Evolutionary conservation across 1,284 basidiomycete species (phyloP), one percentile per base, ranked within the genome.

Genomic region (Hemileia vastatrix): DNA sequence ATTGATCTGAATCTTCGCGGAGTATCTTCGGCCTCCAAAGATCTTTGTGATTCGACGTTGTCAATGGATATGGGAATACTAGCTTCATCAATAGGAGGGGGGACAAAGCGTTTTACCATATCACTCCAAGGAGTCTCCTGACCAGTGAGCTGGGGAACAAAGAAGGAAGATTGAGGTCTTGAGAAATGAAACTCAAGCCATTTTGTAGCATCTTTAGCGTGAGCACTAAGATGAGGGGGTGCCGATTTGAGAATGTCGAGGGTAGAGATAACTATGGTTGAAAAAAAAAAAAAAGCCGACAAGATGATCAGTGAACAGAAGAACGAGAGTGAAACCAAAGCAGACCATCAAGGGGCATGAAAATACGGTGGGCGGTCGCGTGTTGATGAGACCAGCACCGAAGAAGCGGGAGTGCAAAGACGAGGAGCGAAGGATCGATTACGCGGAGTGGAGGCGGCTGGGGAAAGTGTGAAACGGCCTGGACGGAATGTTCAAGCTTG

Each of bases 141-240:
- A 51, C 57, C 57, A 52, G 57, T 59, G 3, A 27, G 33, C 45
- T 59, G 57, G 2, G 57, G 57, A 9, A 32, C 18, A 47, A 56
- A 56, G 50, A 23, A 21, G 3, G 44, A n/a, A 21, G 31, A 19
- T 2, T 2, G 13, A n/a, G 1, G 8, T 40, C 13, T 27, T 31
- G n/a, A 24, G 24, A 59, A 59, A 43, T 59, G 57, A 23, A 40
- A 23, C 21, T 59, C 57, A 44, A 59, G 32, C 57, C 57, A 59
- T 18, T 27, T 24, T 18, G 57, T 59, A 24, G 57, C 57, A 51
- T 59, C 57, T 51, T 43, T 27, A 15, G 52, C 57, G 40, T 52
- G 40, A 31, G 49, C 57, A 43, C 49, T n/a, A 15, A 59, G 51
- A 3, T 48, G 57, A 11, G 48, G 57, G 4, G 49, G 57, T 23